Percentiles rank a stretch among this genome's conserved stretches.
Conservation (phyloP, 352 stramenopile species). For the Phytopythium vexans region DNA sequence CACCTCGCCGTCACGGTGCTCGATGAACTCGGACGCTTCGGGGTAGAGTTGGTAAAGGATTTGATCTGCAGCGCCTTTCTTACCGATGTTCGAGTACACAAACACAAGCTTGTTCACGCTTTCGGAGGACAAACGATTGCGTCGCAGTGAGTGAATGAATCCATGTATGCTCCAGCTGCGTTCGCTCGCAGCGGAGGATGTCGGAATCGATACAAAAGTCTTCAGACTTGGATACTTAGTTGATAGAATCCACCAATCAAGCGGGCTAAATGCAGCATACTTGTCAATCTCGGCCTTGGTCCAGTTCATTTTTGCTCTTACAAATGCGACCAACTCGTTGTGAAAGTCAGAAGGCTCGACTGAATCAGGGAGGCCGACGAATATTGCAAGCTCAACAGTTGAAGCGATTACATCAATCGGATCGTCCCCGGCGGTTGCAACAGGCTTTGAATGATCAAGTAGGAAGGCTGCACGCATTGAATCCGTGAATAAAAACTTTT, state of each 20-base stretch:
- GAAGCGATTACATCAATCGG: slow-evolving; percentile 2
- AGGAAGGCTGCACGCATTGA: slow-evolving; percentile 3
- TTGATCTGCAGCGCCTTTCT: too few relatives aligned
- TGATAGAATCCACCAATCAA: slow-evolving; percentile 13
- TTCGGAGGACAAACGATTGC: too few relatives aligned
- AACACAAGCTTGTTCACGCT: too few relatives aligned
- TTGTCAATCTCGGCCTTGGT: background rate
- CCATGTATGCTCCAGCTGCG: too few relatives aligned
- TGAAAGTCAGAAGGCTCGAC: background rate
- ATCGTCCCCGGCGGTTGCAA: slow-evolving; percentile 1
- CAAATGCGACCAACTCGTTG: slow-evolving; percentile 3
- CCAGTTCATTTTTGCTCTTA: slow-evolving; percentile 6
- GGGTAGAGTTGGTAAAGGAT: too few relatives aligned
- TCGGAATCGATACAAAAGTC: slow-evolving; percentile 9
- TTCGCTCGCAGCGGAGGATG: too few relatives aligned
- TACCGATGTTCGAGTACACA: too few relatives aligned
- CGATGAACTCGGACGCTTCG: too few relatives aligned
- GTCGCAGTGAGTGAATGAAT: too few relatives aligned
- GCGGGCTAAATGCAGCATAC: background rate
- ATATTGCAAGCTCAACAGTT: slow-evolving; percentile 1
- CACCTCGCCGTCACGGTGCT: too few relatives aligned
- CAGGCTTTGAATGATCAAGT: slow-evolving; percentile 5
- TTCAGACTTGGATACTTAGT: background rate
- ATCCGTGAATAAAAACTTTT: background rate
- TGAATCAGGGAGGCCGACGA: background rate